Percentiles rank a stretch among this genome's conserved stretches.
Evolutionary conservation across 495 filamentous ascomycete species (phyloP).

Genomic region (Tuber microsphaerosporum): DNA sequence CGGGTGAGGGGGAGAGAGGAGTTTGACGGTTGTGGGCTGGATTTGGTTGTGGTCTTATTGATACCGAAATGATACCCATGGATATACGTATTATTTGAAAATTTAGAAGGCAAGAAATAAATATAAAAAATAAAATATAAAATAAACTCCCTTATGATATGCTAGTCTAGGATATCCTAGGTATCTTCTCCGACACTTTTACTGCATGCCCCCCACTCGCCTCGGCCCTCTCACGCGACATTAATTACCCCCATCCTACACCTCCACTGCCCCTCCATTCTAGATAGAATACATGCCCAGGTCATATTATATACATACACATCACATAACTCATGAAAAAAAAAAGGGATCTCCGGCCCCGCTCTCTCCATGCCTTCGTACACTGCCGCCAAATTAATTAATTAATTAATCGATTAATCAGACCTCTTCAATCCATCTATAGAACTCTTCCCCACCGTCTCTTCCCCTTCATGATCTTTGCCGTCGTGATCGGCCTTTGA

Average conservation of each 20-base stretch:
- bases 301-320: constrained; percentile 1
- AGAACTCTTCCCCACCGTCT: constrained; percentile 16
- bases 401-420: constrained; percentile 14
- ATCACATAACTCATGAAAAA: not conserved
- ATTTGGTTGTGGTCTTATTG: not conserved
- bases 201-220: not conserved
- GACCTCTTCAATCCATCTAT: constrained; percentile 28
- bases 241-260: not conserved
- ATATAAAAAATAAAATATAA: no score
- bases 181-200: not conserved
- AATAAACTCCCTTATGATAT: not conserved
- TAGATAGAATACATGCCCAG: not conserved
- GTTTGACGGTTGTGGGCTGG: not conserved
- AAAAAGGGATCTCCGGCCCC: not conserved
- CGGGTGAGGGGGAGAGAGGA: not conserved
- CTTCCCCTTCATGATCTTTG: constrained; percentile 16
- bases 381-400: not conserved
- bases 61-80: not conserved
- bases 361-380: not conserved
- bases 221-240: not conserved
- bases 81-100: not conserved
- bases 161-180: not conserved
- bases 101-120: not conserved
- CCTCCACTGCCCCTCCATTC: not conserved
- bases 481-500: constrained; percentile 23